Base-by-base conservation (phyloP, 768 basidiomycete genomes). In the Cyclocybe cylindracea region DNA sequence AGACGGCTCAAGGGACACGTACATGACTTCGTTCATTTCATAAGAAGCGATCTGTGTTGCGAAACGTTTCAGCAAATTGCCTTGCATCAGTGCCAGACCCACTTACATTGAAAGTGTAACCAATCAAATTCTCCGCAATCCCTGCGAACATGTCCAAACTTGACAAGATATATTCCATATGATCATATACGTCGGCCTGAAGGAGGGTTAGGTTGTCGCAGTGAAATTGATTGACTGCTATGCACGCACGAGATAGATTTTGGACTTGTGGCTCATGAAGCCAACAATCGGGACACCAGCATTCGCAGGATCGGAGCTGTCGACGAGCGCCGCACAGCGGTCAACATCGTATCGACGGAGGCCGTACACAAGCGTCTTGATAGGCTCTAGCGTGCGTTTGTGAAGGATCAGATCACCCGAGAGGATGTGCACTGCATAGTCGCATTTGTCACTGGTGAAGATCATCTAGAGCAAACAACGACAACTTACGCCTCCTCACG, bases 21-120 rank as follows among this genome's bases (percentile, higher is more conserved):
- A 81, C 86, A 90, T 89, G 43, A 84, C 82, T 64, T 84, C 75
- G 62, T 89, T 89, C 85, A 84, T 88, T 57, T 88, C 82, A 62
- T 88, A 85, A 9, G 86, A 84, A 11, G 84, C 79, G 70, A 86
- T 78, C 87, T 88, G 60, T 24, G 34, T 10, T 19, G n/a, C 7
- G 33, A 32, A 16, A 46, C 37, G 10, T 40, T 32, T 38, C n/a
- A 57, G 44, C 42, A 56, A 51, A 35, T 6, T 10, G 19, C 36
- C 19, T 18, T 10, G 19, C 34, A 18, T 6, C 41, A 42, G 31
- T 6, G 42, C 46, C 10, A 24, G 37, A 43, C 31, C 51, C 16
- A 35, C 83, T 19, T 44, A 87, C 85, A 65, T 89, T 89, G 74
- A 89, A 90, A 14, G 84, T 82, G 62, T 85, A 89, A 52, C 79